These are phyloP conservation scores for Xylariaceae sp. DNA, from an alignment of 2,329 filamentous ascomycete genomes.

Conservation along the genomic window DNA sequence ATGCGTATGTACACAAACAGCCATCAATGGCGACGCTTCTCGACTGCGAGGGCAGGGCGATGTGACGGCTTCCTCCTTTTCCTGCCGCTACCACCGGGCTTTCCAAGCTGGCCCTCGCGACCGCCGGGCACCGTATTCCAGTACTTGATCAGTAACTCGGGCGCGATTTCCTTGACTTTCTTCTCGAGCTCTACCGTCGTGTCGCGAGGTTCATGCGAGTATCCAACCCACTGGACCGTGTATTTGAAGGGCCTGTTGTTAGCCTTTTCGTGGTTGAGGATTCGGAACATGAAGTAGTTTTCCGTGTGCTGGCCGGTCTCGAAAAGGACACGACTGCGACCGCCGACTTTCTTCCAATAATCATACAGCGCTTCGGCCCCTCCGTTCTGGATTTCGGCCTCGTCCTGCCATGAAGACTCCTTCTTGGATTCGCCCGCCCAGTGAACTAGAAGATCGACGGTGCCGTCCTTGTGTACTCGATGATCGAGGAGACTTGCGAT, in stretches of 20 bases:
- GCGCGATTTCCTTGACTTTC: slow-evolving; percentile 29
- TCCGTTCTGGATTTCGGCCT: slow-evolving; percentile 34
- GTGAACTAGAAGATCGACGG: slow-evolving; percentile 32
- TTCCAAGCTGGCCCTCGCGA: slow-evolving; percentile 24
- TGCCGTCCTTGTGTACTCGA: slow-evolving; percentile 21
- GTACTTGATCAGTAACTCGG: slow-evolving; percentile 25
- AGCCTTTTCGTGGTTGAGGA: slow-evolving; percentile 30
- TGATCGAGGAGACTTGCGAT: slow-evolving; percentile 28
- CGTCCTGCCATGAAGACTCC: slow-evolving; percentile 34
- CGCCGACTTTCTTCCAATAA: slow-evolving; percentile 34
- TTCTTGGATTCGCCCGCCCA: slow-evolving; percentile 28
- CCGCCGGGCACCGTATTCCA: slow-evolving; percentile 29
- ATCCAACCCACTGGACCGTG: slow-evolving; percentile 35
- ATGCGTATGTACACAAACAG: neutral
- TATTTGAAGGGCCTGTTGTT: slow-evolving; percentile 28
- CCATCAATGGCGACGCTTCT: neutral
- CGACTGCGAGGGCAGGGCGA: neutral
- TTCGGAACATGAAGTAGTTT: slow-evolving; percentile 29
- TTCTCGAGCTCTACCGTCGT: slow-evolving; percentile 31
- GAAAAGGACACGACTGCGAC: slow-evolving; percentile 30
- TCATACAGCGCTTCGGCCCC: slow-evolving; percentile 32
- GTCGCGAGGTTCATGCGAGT: slow-evolving; percentile 26
- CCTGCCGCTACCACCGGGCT: slow-evolving; percentile 30
- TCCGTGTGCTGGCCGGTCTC: slow-evolving; percentile 24
- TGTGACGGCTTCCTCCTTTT: neutral